phyloP scores from a whole-genome alignment of 495 filamentous ascomycete genomes.

The Podospora appendiculata region DNA sequence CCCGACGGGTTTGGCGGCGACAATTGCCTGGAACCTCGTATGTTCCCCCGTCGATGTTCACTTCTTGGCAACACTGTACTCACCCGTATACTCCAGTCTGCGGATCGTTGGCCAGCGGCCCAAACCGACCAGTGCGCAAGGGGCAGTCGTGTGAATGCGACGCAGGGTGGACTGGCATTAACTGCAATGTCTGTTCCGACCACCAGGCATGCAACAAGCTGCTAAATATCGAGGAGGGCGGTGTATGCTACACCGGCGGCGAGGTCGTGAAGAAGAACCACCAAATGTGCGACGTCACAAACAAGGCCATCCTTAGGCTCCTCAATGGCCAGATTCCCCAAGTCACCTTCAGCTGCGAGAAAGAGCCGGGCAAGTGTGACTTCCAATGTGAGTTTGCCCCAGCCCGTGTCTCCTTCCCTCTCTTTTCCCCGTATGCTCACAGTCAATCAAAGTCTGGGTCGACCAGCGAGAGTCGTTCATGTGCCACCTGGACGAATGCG shows the following conservation, averaged over 20 bases:
- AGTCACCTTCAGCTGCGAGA: constrained; percentile 87
- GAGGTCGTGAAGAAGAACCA: constrained; percentile 89
- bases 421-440: constrained; percentile 27
- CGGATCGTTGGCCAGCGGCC: constrained; percentile 75
- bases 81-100: constrained; percentile 47
- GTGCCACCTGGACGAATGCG: constrained; percentile 76
- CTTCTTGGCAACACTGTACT: neutral
- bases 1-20: constrained; percentile 88
- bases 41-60: constrained; percentile 1
- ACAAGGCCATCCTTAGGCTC: constrained; percentile 79
- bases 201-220: constrained; percentile 76
- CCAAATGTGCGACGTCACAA: constrained; percentile 97
- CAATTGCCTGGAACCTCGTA: constrained; percentile 76
- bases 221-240: constrained; percentile 69
- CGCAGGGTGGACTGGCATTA: constrained; percentile 95
- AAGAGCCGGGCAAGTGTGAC: constrained; percentile 65
- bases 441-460: constrained; percentile 66
- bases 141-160: constrained; percentile 72
- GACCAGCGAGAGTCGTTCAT: constrained; percentile 93
- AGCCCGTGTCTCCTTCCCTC: too few species aligned
- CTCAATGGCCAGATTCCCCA: constrained; percentile 78
- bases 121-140: constrained; percentile 61
- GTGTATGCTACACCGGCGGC: constrained; percentile 86
- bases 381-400: constrained; percentile 68
- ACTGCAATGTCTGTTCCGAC: constrained; percentile 91